Conservation (phyloP, 352 stramenopile genomes). For the Phytophthora macrochlamydospora region DNA sequence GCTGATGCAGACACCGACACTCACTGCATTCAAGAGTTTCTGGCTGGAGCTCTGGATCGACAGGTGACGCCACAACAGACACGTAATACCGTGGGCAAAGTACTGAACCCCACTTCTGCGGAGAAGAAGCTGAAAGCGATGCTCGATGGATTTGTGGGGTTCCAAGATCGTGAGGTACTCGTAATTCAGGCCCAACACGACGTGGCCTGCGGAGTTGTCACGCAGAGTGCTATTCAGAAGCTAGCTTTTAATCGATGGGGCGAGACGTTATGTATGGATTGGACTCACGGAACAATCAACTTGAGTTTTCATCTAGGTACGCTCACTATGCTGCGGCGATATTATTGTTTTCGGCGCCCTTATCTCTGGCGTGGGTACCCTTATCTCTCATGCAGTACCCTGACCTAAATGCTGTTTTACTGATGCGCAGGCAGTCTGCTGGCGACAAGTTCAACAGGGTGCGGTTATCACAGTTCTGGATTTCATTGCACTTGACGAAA, state of each 20-base stretch:
- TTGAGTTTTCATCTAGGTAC: conserved; percentile 12
- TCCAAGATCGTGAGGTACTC: conserved; percentile 13
- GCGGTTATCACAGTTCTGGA: conserved; percentile 7
- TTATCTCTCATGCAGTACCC: conserved; percentile 1
- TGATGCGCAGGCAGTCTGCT: conserved; percentile 7
- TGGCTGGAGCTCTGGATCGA: no score
- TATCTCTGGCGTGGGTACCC: not conserved
- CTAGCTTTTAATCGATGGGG: conserved; percentile 5
- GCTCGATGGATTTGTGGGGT: not conserved
- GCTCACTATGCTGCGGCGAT: no score
- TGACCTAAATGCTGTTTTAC: conserved; percentile 1
- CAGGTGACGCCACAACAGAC: not conserved
- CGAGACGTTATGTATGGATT: conserved; percentile 6
- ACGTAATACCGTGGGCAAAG: not conserved
- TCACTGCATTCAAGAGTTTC: no score
- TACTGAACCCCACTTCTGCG: not conserved
- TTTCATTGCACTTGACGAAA: conserved; percentile 8
- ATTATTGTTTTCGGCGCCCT: not conserved
- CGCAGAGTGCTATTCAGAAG: conserved; percentile 9
- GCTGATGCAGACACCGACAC: no score
- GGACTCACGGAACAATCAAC: conserved; percentile 12
- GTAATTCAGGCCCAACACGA: conserved; percentile 6
- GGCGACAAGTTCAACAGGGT: conserved; percentile 4
- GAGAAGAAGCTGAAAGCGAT: not conserved
- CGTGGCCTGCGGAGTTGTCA: conserved; percentile 5